Conservation (phyloP, 805 yeast genomes). For the Yarrowia porcina region DNA sequence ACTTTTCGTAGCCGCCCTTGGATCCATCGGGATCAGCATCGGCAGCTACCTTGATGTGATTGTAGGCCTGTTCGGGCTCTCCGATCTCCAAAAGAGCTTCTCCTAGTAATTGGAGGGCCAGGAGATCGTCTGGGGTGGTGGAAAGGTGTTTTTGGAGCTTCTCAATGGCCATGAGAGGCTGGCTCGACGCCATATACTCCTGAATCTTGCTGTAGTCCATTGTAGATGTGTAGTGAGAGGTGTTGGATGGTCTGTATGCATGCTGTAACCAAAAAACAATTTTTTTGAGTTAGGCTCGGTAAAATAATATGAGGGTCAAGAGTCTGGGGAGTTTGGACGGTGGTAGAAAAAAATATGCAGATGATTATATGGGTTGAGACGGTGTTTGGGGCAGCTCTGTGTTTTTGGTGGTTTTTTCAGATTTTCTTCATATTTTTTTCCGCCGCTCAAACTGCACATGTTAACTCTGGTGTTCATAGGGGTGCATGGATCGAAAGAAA, state of each 20-base stretch:
- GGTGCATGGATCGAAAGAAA: no score
- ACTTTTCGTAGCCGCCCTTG: conserved; percentile 68
- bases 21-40: conserved; percentile 65
- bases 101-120: conserved; percentile 47
- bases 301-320: neutral
- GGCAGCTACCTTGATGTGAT: conserved; percentile 56
- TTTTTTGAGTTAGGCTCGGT: conserved; percentile 4
- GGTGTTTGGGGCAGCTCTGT: no score
- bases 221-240: conserved; percentile 17
- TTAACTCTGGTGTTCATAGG: no score
- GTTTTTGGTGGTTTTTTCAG: no score
- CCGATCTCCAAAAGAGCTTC: conserved; percentile 79
- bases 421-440: no score
- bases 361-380: no score
- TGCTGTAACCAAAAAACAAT: neutral
- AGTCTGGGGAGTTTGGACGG: neutral
- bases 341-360: neutral
- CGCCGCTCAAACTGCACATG: no score
- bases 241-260: neutral
- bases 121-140: conserved; percentile 24
- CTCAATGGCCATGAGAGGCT: conserved; percentile 54
- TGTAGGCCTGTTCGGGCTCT: conserved; percentile 73
- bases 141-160: conserved; percentile 40
- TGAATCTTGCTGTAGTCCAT: conserved; percentile 39
- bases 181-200: conserved; percentile 46